Evolutionary conservation across 176 grass and related monocot genomes (phyloP).

Genomic region (Carex parvula): DNA sequence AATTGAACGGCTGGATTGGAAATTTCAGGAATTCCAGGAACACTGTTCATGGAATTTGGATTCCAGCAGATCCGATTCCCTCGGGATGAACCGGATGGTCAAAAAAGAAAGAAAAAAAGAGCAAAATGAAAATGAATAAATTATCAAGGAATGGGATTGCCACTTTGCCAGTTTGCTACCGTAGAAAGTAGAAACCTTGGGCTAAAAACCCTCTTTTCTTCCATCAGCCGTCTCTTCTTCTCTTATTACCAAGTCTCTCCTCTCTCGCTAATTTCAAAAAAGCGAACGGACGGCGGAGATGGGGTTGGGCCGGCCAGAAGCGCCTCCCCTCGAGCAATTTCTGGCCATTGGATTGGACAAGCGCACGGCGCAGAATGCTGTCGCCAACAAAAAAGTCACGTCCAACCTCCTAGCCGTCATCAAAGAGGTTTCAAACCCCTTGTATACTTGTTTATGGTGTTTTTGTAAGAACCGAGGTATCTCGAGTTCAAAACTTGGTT

Average conservation of each 20-base stretch:
- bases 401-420: conserved; percentile 50
- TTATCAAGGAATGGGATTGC: background rate
- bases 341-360: conserved; percentile 49
- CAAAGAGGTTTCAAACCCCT: conserved; percentile 30
- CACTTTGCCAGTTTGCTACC: background rate
- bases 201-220: conserved; percentile 1
- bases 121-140: background rate
- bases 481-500: background rate
- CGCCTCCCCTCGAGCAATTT: conserved; percentile 30
- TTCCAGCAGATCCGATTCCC: no score
- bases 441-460: background rate
- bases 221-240: conserved; percentile 18
- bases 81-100: no score
- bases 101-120: no score
- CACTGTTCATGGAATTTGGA: no score
- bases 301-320: conserved; percentile 11
- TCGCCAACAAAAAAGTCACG: conserved; percentile 55
- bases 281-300: conserved; percentile 4
- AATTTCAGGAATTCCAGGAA: no score
- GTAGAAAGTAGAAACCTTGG: conserved; percentile 8
- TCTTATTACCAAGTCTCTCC: background rate
- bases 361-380: conserved; percentile 48
- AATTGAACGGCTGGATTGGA: no score
- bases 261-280: background rate
- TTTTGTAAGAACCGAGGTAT: background rate